These are phyloP conservation scores for Magnaporthales sp. DNA, from an alignment of 2,329 filamentous ascomycete genomes.

Conservation along the genomic window DNA sequence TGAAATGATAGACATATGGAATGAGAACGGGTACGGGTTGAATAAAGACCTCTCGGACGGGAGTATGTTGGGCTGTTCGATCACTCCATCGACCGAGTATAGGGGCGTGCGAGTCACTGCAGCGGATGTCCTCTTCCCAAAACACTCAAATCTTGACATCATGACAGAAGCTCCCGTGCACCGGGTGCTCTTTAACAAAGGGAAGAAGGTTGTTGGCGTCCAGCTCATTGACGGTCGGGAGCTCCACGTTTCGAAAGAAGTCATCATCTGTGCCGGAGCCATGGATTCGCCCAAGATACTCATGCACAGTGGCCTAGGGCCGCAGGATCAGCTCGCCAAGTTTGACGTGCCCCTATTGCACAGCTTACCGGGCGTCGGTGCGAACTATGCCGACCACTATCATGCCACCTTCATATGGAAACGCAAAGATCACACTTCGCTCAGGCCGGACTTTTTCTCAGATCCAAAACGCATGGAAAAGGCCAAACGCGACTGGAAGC, in stretches of 20 bases:
- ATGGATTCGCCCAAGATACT: constrained; percentile 69
- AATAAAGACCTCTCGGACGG: constrained; percentile 40
- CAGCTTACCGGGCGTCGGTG: constrained; percentile 50
- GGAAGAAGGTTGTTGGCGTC: constrained; percentile 62
- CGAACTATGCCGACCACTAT: constrained; percentile 51
- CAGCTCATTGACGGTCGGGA: constrained; percentile 49
- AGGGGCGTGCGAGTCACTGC: constrained; percentile 31
- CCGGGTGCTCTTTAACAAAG: constrained; percentile 61
- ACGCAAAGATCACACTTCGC: constrained; percentile 22
- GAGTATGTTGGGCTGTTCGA: constrained; percentile 35
- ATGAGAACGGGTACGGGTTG: constrained; percentile 27
- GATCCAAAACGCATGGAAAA: constrained; percentile 20
- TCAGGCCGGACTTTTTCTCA: constrained; percentile 26
- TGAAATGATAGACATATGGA: constrained; percentile 27
- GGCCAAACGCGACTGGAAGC: constrained; percentile 26
- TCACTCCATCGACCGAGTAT: constrained; percentile 29
- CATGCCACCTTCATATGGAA: constrained; percentile 30
- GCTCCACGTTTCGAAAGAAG: constrained; percentile 51
- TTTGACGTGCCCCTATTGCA: constrained; percentile 45
- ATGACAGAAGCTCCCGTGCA: constrained; percentile 84
- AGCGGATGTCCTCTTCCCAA: constrained; percentile 26
- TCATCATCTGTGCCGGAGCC: constrained; percentile 70
- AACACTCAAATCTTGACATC: constrained; percentile 63
- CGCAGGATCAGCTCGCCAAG: constrained; percentile 40
- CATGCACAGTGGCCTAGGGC: constrained; percentile 48